phyloP scores from a whole-genome alignment of 139 green algal genomes.

The Closterium sp. region DNA sequence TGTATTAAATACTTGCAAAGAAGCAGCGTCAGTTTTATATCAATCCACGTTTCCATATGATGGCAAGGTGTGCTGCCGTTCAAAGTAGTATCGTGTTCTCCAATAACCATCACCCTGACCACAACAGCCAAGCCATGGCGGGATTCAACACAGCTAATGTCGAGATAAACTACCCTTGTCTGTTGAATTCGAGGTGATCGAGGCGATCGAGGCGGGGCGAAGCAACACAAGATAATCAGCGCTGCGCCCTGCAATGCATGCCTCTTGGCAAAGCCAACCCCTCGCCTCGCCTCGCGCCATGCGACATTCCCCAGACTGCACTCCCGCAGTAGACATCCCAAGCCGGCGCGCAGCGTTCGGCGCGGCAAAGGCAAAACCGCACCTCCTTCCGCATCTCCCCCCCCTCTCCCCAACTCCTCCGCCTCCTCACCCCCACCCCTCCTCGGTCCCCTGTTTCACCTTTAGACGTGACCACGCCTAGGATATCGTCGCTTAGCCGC shows the following conservation, averaged over 20 bases:
- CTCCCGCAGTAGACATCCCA: background rate
- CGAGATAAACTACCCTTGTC: background rate
- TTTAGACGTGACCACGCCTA: background rate
- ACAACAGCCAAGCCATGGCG: background rate
- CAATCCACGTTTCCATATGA: background rate
- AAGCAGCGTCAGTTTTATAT: too few species aligned
- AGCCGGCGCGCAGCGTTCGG: background rate
- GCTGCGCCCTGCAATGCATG: background rate
- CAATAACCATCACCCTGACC: background rate
- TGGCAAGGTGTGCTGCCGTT: background rate
- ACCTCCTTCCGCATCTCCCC: background rate
- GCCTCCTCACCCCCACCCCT: too few species aligned
- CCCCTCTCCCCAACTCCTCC: too few species aligned
- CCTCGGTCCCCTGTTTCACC: too few species aligned
- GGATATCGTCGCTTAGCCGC: background rate
- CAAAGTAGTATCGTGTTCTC: background rate
- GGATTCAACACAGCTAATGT: background rate
- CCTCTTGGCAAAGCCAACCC: background rate
- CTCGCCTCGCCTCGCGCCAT: background rate
- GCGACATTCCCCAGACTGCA: background rate
- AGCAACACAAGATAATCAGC: background rate
- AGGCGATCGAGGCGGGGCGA: background rate
- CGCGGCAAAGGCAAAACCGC: background rate
- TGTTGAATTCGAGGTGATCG: background rate
- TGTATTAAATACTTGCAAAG: too few species aligned